Evolutionary conservation across 2,329 filamentous ascomycete genomes (phyloP).

Genomic region (Cercospora beticola): DNA sequence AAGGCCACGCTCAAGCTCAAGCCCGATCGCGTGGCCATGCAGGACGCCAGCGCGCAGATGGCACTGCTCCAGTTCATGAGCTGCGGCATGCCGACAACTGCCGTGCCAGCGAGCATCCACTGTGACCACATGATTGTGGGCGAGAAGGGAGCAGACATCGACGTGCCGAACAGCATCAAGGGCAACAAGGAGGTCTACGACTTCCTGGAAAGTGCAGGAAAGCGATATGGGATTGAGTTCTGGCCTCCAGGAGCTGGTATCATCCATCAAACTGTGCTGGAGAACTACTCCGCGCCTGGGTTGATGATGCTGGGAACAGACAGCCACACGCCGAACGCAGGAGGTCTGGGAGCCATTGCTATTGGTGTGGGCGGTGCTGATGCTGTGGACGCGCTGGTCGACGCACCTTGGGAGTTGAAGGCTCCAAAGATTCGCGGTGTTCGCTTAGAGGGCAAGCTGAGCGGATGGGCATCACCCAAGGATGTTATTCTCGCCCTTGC

Average conservation of each 20-base stretch:
- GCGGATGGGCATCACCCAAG: constrained; percentile 90
- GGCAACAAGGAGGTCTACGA: constrained; percentile 97
- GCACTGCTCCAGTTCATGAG: constrained; percentile 98
- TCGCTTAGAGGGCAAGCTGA: constrained; percentile 76
- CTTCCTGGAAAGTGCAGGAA: constrained; percentile 88
- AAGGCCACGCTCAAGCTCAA: constrained; percentile 94
- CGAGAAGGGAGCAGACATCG: constrained; percentile 81
- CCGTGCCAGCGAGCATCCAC: constrained; percentile 95
- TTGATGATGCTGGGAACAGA: constrained; percentile 99
- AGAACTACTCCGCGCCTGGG: constrained; percentile 96
- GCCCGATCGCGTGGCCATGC: constrained; percentile 97
- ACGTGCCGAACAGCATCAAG: constrained; percentile 80
- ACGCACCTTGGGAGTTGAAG: constrained; percentile 96
- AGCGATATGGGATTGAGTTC: constrained; percentile 91
- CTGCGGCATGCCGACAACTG: constrained; percentile 82
- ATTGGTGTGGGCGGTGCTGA: constrained; percentile 97
- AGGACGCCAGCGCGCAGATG: constrained; percentile 98
- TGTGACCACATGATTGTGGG: constrained; percentile 99
- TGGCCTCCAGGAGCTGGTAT: constrained; percentile 93
- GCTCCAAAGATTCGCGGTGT: constrained; percentile 89
- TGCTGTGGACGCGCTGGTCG: constrained; percentile 92
- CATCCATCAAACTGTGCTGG: constrained; percentile 95
- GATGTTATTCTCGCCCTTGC: constrained; percentile 91
- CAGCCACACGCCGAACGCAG: constrained; percentile 96
- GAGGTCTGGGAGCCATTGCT: constrained; percentile 86